These are phyloP conservation scores for Lodderomyces margitis DNA, from an alignment of 1,139 yeast genomes.

Conservation along the genomic window DNA sequence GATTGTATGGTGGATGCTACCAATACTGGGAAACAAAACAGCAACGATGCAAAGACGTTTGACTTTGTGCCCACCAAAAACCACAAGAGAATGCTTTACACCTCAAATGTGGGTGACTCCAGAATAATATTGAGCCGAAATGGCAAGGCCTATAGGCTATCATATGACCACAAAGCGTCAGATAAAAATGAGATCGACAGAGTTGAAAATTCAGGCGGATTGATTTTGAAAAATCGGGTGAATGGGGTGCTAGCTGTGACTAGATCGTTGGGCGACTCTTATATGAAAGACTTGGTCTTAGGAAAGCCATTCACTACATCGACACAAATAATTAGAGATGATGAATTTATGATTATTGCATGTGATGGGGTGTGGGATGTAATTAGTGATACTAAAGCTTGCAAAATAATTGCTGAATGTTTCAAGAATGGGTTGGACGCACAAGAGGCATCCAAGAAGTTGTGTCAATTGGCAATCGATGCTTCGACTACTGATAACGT, in stretches of 20 bases:
- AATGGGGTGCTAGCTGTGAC: constrained; percentile 96
- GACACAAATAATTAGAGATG: constrained; percentile 63
- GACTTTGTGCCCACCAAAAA: constrained; percentile 45
- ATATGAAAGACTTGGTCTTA: constrained; percentile 84
- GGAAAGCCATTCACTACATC: constrained; percentile 93
- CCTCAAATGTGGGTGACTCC: constrained; percentile 96
- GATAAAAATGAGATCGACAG: constrained; percentile 77
- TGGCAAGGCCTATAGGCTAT: constrained; percentile 72
- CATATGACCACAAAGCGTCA: constrained; percentile 93
- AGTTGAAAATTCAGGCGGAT: constrained; percentile 76
- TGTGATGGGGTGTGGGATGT: constrained; percentile 98
- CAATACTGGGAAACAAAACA: constrained; percentile 3
- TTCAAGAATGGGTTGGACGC: constrained; percentile 41
- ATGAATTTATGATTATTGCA: constrained; percentile 78
- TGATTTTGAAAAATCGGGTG: constrained; percentile 86
- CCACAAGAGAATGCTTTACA: constrained; percentile 75
- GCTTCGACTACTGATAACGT: constrained; percentile 86
- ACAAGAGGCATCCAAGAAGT: constrained; percentile 60
- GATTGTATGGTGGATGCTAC: constrained; percentile 6
- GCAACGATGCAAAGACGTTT: constrained; percentile 18
- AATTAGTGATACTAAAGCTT: constrained; percentile 75
- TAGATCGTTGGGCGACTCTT: constrained; percentile 90
- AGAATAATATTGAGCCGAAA: constrained; percentile 74
- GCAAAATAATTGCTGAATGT: constrained; percentile 57
- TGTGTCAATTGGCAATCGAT: constrained; percentile 77